Evolutionary conservation across 331 rosid genomes (phyloP).

Genomic region (Malus hybrid): DNA sequence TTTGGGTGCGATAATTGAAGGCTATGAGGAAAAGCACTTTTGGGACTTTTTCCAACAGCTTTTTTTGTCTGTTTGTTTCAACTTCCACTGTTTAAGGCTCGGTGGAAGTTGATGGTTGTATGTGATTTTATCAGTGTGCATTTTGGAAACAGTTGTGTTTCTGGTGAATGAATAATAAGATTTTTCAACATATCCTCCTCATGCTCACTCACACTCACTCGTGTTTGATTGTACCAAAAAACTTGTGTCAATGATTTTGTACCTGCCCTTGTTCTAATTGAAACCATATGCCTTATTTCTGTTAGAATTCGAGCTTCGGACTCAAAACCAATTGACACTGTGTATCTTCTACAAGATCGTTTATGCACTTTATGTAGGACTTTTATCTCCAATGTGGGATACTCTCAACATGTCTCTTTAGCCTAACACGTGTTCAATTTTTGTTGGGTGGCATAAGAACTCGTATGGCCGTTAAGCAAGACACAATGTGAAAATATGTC

Average conservation of each 20-base stretch:
- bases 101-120: background rate
- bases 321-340: background rate
- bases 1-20: background rate
- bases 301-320: background rate
- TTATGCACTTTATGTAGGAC: background rate
- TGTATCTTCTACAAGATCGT: no score
- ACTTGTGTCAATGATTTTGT: background rate
- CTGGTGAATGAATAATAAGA: background rate
- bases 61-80: background rate
- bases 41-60: background rate
- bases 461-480: no score
- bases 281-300: background rate
- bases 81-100: background rate
- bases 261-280: background rate
- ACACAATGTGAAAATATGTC: no score
- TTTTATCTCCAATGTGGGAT: no score
- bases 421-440: background rate
- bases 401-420: background rate
- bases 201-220: background rate
- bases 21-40: background rate
- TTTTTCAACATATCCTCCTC: background rate
- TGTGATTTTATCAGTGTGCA: background rate
- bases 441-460: no score
- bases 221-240: background rate
- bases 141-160: background rate